Base-by-base conservation (phyloP, 768 basidiomycete species). In the Chlorophyllum brunneum region DNA sequence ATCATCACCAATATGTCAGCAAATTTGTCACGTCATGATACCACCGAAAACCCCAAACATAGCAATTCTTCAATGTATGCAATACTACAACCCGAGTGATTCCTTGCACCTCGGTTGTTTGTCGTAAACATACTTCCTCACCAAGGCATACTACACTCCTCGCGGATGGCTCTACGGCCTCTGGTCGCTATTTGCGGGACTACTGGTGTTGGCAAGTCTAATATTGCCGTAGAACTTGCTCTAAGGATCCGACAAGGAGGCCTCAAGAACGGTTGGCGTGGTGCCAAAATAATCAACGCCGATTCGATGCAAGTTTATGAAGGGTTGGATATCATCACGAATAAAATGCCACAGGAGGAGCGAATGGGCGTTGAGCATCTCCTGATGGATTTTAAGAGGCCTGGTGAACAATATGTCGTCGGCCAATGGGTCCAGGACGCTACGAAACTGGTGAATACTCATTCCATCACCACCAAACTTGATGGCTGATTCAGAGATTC, bases 261-360 rank as follows among this genome's bases (percentile, higher is more conserved):
- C 36, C 59, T 57, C 24, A 65, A 60, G 24, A 66, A 69, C 59
- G 70, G 67, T 40, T 86, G 82, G 78, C 69, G 66, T 11, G 81
- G 83, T 10, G 86, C 83, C 6, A 82, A 83, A 62, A 78, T 98
- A 58, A 85, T 99, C 64, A 98, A 98, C 63, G 92, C 95, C 8
- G 97, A 99, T 68, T 83, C 95, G 10, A 98, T 99, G 95, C 97
- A 99, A 67, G 85, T 93, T 10, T 98, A 98, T 66, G 74, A 75
- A 15, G 95, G 95, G 0, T 79, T 98, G 66, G 88, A 97, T 67
- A 73, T 95, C 45, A 85, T 98, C 61, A 98, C 95, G 23, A 98
- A 98, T 70, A 98, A 99, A 70, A 79, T 94, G 13, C 81, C 94
- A 1, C 61, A 73, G 10, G 70, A 76, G 24, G 94, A 99, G 68